These are phyloP conservation scores for Hypsizygus marmoreus DNA, from an alignment of 768 basidiomycete genomes.

Conservation along the genomic window DNA sequence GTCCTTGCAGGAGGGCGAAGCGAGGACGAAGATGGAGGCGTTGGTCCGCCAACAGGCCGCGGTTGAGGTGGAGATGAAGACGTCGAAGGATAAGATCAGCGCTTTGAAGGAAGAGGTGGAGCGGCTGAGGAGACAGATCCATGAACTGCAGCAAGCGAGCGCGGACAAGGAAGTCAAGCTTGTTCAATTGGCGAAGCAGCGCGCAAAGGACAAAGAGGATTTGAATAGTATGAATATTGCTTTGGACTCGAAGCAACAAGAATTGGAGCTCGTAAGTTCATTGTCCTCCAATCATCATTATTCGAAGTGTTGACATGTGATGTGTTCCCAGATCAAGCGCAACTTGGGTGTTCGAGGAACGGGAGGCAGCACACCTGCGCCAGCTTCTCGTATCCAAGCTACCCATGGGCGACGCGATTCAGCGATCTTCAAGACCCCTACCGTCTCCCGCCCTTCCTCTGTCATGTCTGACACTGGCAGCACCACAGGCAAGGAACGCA, in stretches of 20 bases:
- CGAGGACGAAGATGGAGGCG: slow-evolving; percentile 48
- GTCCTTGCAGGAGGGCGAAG: slow-evolving; percentile 46
- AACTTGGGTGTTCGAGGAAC: slow-evolving; percentile 57
- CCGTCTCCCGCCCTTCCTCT: slow-evolving; percentile 54
- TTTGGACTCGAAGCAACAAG: slow-evolving; percentile 92
- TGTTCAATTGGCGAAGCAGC: slow-evolving; percentile 67
- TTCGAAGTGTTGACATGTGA: too few relatives aligned
- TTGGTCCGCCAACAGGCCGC: slow-evolving; percentile 57
- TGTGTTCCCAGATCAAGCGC: slow-evolving; percentile 75
- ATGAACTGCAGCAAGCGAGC: slow-evolving; percentile 76
- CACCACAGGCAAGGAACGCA: slow-evolving; percentile 36
- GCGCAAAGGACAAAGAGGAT: slow-evolving; percentile 73
- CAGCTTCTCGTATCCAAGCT: slow-evolving; percentile 39
- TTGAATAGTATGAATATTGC: slow-evolving; percentile 86
- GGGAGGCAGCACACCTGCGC: slow-evolving; percentile 57
- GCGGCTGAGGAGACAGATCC: slow-evolving; percentile 60
- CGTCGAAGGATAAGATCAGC: slow-evolving; percentile 49
- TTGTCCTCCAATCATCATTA: too few relatives aligned
- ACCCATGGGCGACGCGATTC: slow-evolving; percentile 53
- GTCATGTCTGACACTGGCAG: slow-evolving; percentile 53
- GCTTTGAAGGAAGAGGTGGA: slow-evolving; percentile 61
- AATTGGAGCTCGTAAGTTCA: slow-evolving; percentile 84
- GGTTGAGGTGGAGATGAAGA: slow-evolving; percentile 49
- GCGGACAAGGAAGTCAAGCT: slow-evolving; percentile 85
- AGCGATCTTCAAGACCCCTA: slow-evolving; percentile 56